Conservation (phyloP, 2,329 filamentous ascomycete species). For the Elsinoe batatas region DNA sequence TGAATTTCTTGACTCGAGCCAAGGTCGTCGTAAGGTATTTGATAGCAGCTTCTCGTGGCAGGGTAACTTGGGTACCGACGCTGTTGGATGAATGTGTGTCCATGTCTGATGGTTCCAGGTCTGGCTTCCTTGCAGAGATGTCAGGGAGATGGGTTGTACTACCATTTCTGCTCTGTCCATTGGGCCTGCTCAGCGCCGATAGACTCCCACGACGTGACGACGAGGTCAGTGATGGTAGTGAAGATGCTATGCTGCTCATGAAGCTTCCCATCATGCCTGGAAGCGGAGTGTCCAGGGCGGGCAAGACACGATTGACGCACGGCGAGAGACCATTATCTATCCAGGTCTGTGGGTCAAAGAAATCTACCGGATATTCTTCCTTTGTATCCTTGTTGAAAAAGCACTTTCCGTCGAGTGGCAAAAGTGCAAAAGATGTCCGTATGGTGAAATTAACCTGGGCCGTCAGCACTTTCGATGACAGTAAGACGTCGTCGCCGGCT, state of each 20-base stretch:
- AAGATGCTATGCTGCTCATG: constrained; percentile 37
- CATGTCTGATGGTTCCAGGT: constrained; percentile 12
- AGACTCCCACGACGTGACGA: background rate
- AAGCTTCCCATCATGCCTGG: constrained; percentile 35
- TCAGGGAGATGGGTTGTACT: constrained; percentile 17
- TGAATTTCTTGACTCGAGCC: constrained; percentile 61
- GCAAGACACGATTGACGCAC: constrained; percentile 59
- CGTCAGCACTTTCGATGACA: constrained; percentile 82
- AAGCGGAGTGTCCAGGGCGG: constrained; percentile 36
- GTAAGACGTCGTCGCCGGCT: constrained; percentile 82
- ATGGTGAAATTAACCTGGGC: constrained; percentile 91
- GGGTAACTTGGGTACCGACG: constrained; percentile 37
- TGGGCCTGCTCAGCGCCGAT: background rate
- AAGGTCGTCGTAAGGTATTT: constrained; percentile 69
- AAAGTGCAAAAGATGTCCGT: constrained; percentile 71
- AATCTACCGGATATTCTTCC: constrained; percentile 72
- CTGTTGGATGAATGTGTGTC: constrained; percentile 17
- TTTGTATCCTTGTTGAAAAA: constrained; percentile 77
- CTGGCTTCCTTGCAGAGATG: constrained; percentile 8
- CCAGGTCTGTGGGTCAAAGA: constrained; percentile 73
- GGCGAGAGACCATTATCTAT: constrained; percentile 68
- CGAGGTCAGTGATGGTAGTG: constrained; percentile 16
- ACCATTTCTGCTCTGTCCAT: constrained; percentile 19
- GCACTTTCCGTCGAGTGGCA: constrained; percentile 78
- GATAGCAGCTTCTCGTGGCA: constrained; percentile 45